These are phyloP conservation scores for Cyberlindnera mycetangii DNA, from an alignment of 805 yeast genomes.

Conservation along the genomic window DNA sequence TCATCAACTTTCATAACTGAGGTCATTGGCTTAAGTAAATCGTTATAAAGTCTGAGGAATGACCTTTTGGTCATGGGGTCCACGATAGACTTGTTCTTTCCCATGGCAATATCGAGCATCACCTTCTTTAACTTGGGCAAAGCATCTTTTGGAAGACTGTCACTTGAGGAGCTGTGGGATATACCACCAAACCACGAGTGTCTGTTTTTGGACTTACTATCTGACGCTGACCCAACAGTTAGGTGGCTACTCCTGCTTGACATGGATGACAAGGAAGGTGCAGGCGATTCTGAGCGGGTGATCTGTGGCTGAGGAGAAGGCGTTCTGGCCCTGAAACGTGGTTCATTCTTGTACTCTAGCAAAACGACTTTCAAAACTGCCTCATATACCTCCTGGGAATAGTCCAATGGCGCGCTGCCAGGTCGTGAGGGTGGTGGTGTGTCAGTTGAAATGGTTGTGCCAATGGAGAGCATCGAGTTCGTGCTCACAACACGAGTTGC, in stretches of 20 bases:
- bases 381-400: slow-evolving; percentile 37
- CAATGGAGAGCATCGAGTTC: slow-evolving; percentile 10
- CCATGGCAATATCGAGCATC: slow-evolving; percentile 46
- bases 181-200: slow-evolving; percentile 30
- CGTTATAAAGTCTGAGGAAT: slow-evolving; percentile 61
- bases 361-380: slow-evolving; percentile 53
- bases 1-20: slow-evolving; percentile 37
- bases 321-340: slow-evolving; percentile 44
- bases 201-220: slow-evolving; percentile 21
- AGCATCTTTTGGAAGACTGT: slow-evolving; percentile 36
- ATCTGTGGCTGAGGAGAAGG: slow-evolving; percentile 8
- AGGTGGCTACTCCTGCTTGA: background rate
- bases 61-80: slow-evolving; percentile 55
- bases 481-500: slow-evolving; percentile 9
- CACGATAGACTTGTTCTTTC: slow-evolving; percentile 31
- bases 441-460: slow-evolving; percentile 13
- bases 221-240: slow-evolving; percentile 12
- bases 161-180: slow-evolving; percentile 19
- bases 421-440: slow-evolving; percentile 1
- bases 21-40: slow-evolving; percentile 40
- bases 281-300: slow-evolving; percentile 5
- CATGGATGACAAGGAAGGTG: slow-evolving; percentile 8
- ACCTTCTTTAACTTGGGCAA: slow-evolving; percentile 38
- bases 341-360: slow-evolving; percentile 61
- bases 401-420: background rate